phyloP scores from a whole-genome alignment of 2,329 filamentous ascomycete species.

The Aureobasidium sp. region DNA sequence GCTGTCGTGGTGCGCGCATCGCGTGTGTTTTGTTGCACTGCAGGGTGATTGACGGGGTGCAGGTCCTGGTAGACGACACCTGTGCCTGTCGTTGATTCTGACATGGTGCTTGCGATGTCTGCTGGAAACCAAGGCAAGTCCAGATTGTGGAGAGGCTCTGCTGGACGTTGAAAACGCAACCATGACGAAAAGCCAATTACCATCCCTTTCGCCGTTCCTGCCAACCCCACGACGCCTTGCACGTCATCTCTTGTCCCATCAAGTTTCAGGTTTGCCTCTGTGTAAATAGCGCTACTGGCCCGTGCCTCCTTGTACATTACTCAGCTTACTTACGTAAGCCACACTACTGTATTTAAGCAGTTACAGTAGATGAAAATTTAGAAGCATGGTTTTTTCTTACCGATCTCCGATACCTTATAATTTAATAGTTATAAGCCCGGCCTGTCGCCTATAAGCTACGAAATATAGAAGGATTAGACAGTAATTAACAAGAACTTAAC shows the following conservation, averaged over 20 bases:
- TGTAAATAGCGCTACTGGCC: no score
- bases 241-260: not conserved
- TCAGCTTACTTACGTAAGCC: no score
- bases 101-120: not conserved
- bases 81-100: not conserved
- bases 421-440: no score
- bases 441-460: no score
- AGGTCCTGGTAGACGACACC: slow-evolving; percentile 7
- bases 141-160: not conserved
- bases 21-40: not conserved
- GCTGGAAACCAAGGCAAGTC: not conserved
- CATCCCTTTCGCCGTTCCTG: not conserved
- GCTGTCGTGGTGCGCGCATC: not conserved
- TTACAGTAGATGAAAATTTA: no score
- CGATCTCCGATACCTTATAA: no score
- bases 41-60: not conserved
- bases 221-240: not conserved
- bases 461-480: no score
- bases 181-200: slow-evolving; percentile 5
- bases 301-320: no score
- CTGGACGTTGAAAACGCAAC: not conserved
- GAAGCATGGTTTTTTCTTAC: no score
- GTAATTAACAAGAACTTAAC: no score
- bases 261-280: not conserved
- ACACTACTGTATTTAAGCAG: no score